phyloP scores from a whole-genome alignment of 2,329 filamentous ascomycete genomes.

The Fusarium proliferatum region DNA sequence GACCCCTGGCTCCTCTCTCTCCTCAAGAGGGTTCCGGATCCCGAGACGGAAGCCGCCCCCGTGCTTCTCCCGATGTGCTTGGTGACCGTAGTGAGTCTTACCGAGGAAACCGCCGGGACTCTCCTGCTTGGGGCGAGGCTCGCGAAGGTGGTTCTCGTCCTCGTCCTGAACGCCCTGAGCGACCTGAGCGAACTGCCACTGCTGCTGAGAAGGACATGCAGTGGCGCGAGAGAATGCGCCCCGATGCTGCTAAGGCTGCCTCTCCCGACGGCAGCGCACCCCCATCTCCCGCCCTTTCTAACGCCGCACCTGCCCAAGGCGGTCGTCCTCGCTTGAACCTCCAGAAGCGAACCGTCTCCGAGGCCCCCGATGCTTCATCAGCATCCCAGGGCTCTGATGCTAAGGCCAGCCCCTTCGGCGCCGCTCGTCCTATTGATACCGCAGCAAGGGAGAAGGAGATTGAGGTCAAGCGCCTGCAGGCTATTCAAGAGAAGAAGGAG shows the following conservation, averaged over 20 bases:
- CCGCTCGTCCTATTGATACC: constrained; percentile 93
- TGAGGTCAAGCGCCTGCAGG: constrained; percentile 84
- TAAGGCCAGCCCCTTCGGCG: constrained; percentile 94
- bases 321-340: constrained; percentile 87
- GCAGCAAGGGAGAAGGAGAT: constrained; percentile 88
- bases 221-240: constrained; percentile 92
- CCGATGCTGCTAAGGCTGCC: constrained; percentile 75
- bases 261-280: constrained; percentile 80
- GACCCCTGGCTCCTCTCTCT: constrained; percentile 81
- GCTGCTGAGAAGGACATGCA: constrained; percentile 93
- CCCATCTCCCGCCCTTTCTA: constrained; percentile 74
- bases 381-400: constrained; percentile 69
- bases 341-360: constrained; percentile 89
- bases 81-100: constrained; percentile 68
- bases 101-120: constrained; percentile 72
- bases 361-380: constrained; percentile 65
- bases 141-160: constrained; percentile 82
- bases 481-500: constrained; percentile 84
- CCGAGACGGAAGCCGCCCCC: constrained; percentile 66
- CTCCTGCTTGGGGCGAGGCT: constrained; percentile 82
- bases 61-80: constrained; percentile 61
- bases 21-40: constrained; percentile 62
- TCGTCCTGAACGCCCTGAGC: constrained; percentile 75
- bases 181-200: constrained; percentile 77
- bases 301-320: constrained; percentile 60